These are phyloP conservation scores for Ascochyta viciae-villosae DNA, from an alignment of 2,329 filamentous ascomycete genomes.

Conservation along the genomic window DNA sequence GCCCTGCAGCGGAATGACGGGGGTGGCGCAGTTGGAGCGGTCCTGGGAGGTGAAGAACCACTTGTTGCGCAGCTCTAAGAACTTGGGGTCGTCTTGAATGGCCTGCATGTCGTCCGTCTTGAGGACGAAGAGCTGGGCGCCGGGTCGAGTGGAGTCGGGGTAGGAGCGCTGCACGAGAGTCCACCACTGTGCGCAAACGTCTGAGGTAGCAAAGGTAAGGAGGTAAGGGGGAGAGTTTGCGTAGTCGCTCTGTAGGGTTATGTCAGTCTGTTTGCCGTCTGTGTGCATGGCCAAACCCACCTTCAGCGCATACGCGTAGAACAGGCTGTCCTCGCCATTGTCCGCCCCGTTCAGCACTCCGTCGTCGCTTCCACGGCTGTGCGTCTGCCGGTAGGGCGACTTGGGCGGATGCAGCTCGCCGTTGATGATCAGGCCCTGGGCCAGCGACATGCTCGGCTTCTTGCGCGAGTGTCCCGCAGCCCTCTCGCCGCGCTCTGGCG, in stretches of 20 bases:
- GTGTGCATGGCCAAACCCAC: conserved; percentile 24
- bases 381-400: conserved; percentile 26
- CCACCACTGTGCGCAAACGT: conserved; percentile 45
- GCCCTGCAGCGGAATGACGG: conserved; percentile 42
- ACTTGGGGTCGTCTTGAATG: conserved; percentile 40
- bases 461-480: conserved; percentile 29
- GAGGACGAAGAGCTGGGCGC: conserved; percentile 45
- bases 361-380: conserved; percentile 15
- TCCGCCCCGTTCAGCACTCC: conserved; percentile 7
- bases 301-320: conserved; percentile 47
- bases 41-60: conserved; percentile 45
- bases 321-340: conserved; percentile 30
- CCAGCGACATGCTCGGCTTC: conserved; percentile 45
- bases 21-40: conserved; percentile 25
- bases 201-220: conserved; percentile 44
- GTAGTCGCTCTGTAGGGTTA: conserved; percentile 35
- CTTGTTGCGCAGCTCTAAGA: conserved; percentile 39
- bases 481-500: conserved; percentile 24
- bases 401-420: conserved; percentile 30
- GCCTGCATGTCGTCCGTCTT: conserved; percentile 46
- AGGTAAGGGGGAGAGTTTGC: conserved; percentile 42
- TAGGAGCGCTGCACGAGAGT: conserved; percentile 41
- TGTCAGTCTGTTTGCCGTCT: conserved; percentile 17
- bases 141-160: conserved; percentile 37
- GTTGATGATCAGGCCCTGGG: conserved; percentile 47